A percentile compares a stretch with the other conserved stretches of the same genome.
Conservation (phyloP, 129 eudicot species). For the Apium graveolens region DNA sequence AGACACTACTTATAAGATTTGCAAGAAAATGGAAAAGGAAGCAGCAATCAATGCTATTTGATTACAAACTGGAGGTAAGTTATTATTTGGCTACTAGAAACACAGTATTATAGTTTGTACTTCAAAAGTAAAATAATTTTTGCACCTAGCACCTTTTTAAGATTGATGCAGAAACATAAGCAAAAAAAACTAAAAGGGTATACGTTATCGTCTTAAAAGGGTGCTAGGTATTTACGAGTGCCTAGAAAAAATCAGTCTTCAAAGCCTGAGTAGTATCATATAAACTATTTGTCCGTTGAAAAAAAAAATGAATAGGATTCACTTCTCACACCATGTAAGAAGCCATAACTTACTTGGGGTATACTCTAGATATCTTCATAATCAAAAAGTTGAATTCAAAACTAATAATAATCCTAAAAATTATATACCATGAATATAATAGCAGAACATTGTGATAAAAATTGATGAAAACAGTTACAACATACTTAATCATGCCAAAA, state of each 20-base stretch:
- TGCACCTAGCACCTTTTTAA: background rate
- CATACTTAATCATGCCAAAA: background rate
- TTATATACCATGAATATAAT: background rate
- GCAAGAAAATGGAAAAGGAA: background rate
- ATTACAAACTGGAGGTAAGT: background rate
- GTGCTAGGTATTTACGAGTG: background rate
- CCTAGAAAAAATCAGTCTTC: background rate
- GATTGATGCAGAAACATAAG: background rate
- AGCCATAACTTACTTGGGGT: background rate
- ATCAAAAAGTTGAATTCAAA: background rate
- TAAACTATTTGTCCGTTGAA: background rate
- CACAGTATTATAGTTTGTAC: background rate
- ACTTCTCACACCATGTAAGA: background rate
- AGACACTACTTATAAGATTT: background rate
- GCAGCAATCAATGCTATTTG: background rate
- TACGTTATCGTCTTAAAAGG: background rate
- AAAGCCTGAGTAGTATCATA: background rate
- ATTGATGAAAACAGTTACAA: background rate
- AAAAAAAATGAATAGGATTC: background rate
- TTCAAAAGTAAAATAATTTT: background rate
- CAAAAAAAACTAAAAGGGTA: background rate
- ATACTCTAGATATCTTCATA: background rate
- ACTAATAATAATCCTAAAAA: background rate
- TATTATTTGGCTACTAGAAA: background rate
- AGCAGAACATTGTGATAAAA: background rate